Evolutionary conservation across 768 basidiomycete species (phyloP).

Genomic region (Dacryopinax primogenitus): DNA sequence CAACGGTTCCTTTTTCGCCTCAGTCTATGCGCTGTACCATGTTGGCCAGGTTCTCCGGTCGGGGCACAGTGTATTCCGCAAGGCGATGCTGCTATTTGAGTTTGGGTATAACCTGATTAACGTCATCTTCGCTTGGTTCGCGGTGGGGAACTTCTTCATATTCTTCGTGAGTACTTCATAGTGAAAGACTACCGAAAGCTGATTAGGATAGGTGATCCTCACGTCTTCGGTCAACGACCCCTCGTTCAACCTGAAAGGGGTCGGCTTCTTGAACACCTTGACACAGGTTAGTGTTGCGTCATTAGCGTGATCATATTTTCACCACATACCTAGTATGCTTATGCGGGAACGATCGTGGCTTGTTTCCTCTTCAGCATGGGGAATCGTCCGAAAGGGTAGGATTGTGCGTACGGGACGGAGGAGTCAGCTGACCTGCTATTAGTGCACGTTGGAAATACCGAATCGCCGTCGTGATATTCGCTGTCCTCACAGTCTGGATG

Average conservation of each 20-base stretch:
- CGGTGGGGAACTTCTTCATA: constrained; percentile 88
- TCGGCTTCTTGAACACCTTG: constrained; percentile 61
- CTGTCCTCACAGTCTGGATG: constrained; percentile 71
- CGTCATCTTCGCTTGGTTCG: constrained; percentile 87
- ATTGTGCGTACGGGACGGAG: constrained; percentile 15
- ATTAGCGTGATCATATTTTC: constrained; percentile 18
- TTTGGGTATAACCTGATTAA: constrained; percentile 79
- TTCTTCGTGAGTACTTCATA: constrained; percentile 58
- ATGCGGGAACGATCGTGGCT: constrained; percentile 74
- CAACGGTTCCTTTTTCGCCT: constrained; percentile 89
- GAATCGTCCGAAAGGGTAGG: constrained; percentile 76
- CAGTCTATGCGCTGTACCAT: constrained; percentile 86
- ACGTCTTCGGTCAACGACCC: constrained; percentile 76
- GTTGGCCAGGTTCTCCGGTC: constrained; percentile 63
- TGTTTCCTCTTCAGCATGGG: constrained; percentile 94
- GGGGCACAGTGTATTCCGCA: constrained; percentile 68
- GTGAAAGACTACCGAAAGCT: not conserved
- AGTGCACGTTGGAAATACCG: constrained; percentile 82
- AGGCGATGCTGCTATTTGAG: constrained; percentile 61
- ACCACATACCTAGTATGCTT: constrained; percentile 45
- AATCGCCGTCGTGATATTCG: constrained; percentile 56
- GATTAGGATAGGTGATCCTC: constrained; percentile 52
- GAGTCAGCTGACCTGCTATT: not conserved
- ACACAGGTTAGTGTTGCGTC: constrained; percentile 43
- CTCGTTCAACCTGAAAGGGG: constrained; percentile 48